phyloP scores from a whole-genome alignment of 805 yeast species.

The Candida takata region DNA sequence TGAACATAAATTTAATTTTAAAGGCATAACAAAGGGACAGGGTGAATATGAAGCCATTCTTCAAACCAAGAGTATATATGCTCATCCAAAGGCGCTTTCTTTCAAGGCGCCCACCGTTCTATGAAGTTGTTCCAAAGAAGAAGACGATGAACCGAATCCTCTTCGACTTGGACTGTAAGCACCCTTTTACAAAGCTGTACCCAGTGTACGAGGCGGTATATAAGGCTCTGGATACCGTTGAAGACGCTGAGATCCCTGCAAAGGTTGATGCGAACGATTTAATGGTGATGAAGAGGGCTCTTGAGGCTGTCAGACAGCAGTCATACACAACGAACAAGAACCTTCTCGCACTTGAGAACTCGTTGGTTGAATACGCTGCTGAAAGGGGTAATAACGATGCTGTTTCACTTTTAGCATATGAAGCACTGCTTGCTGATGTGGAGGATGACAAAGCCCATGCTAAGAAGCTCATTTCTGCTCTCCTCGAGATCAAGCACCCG shows the following conservation, averaged over 20 bases:
- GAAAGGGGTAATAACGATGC: constrained; percentile 81
- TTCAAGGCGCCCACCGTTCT: constrained; percentile 30
- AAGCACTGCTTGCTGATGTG: constrained; percentile 40
- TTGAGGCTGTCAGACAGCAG: constrained; percentile 52
- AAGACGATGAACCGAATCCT: constrained; percentile 49
- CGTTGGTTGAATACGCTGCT: constrained; percentile 75
- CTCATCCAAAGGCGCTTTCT: constrained; percentile 8
- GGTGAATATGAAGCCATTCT: too few species aligned
- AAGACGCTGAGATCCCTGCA: constrained; percentile 29
- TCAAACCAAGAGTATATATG: too few species aligned
- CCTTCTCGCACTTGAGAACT: constrained; percentile 57
- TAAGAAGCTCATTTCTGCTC: constrained; percentile 45
- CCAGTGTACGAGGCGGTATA: constrained; percentile 50
- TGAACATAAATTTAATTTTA: too few species aligned
- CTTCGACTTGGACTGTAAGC: constrained; percentile 59
- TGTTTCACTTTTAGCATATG: constrained; percentile 63
- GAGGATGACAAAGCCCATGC: constrained; percentile 60
- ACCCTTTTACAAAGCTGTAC: constrained; percentile 45
- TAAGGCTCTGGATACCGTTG: constrained; percentile 31
- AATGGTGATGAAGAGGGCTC: constrained; percentile 58
- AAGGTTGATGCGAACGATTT: constrained; percentile 50
- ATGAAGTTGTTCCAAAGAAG: constrained; percentile 51
- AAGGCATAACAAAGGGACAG: too few species aligned
- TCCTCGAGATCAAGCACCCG: constrained; percentile 60
- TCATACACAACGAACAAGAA: constrained; percentile 54